phyloP scores from a whole-genome alignment of 805 yeast species.

The Teunomyces lycoperdinae region DNA sequence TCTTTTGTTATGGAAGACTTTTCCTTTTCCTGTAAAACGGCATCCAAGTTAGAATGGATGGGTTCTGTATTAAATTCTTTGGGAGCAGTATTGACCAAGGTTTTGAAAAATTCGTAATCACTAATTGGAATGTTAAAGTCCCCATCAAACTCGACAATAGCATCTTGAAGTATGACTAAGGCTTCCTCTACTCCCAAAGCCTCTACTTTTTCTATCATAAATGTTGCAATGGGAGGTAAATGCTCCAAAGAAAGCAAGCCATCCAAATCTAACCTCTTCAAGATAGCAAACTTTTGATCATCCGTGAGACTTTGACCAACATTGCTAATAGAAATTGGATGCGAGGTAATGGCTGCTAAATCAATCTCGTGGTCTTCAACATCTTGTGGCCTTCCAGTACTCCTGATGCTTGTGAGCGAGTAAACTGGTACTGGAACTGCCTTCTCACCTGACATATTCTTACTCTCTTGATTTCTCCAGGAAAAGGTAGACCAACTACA shows the following conservation, averaged over 20 bases:
- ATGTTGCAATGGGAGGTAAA: slow-evolving; percentile 30
- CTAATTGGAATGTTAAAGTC: slow-evolving; percentile 33
- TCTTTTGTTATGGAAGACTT: background rate
- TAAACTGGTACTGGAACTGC: background rate
- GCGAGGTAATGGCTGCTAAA: slow-evolving; percentile 15
- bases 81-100: slow-evolving; percentile 9
- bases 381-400: slow-evolving; percentile 6
- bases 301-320: slow-evolving; percentile 24
- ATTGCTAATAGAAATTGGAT: slow-evolving; percentile 22
- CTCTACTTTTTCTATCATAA: slow-evolving; percentile 41
- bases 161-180: slow-evolving; percentile 34
- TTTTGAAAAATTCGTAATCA: slow-evolving; percentile 25
- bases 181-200: slow-evolving; percentile 37
- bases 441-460: background rate
- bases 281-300: slow-evolving; percentile 24
- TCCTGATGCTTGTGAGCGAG: background rate
- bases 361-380: slow-evolving; percentile 11
- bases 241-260: slow-evolving; percentile 24
- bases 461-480: no score
- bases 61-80: background rate
- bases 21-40: background rate
- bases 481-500: no score
- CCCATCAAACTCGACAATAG: slow-evolving; percentile 36
- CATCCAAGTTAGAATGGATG: background rate
- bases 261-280: slow-evolving; percentile 25